phyloP scores from a whole-genome alignment of 1,284 basidiomycete genomes.

The Trichosporon inkin region DNA sequence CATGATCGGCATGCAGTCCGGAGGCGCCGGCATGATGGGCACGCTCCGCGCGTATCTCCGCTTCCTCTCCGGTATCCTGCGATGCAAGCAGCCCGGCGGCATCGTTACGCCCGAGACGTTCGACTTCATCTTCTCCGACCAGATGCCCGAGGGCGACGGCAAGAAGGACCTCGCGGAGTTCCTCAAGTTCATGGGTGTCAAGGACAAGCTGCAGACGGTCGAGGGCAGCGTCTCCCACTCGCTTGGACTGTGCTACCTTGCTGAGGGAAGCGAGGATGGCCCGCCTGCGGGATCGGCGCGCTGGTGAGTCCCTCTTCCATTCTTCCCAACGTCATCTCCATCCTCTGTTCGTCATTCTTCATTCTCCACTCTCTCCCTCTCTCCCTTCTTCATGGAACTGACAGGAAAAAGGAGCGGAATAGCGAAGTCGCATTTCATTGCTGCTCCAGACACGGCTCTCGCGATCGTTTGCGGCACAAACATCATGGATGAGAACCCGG shows the following conservation, averaged over 20 bases:
- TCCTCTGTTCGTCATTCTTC: constrained; percentile 27
- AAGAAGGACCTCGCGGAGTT: constrained; percentile 16
- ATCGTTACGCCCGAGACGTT: constrained; percentile 26
- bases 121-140: constrained; percentile 27
- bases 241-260: constrained; percentile 11
- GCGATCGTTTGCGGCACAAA: constrained; percentile 11
- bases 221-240: constrained; percentile 16
- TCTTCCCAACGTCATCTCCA: no score
- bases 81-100: constrained; percentile 17
- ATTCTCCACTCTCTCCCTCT: no score
- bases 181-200: constrained; percentile 10
- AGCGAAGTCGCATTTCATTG: no score
- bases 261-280: constrained; percentile 10
- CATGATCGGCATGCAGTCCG: constrained; percentile 21
- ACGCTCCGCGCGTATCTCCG: constrained; percentile 34
- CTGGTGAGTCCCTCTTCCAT: constrained; percentile 14
- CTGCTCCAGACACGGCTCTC: constrained; percentile 23
- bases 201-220: constrained; percentile 10
- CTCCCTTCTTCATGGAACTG: no score
- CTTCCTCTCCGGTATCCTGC: constrained; percentile 31
- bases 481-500: background rate
- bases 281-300: constrained; percentile 19
- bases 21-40: constrained; percentile 41
- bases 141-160: constrained; percentile 19
- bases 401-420: no score